These are phyloP conservation scores for Eremothecium coryli DNA, from an alignment of 1,139 yeast species.

Conservation along the genomic window DNA sequence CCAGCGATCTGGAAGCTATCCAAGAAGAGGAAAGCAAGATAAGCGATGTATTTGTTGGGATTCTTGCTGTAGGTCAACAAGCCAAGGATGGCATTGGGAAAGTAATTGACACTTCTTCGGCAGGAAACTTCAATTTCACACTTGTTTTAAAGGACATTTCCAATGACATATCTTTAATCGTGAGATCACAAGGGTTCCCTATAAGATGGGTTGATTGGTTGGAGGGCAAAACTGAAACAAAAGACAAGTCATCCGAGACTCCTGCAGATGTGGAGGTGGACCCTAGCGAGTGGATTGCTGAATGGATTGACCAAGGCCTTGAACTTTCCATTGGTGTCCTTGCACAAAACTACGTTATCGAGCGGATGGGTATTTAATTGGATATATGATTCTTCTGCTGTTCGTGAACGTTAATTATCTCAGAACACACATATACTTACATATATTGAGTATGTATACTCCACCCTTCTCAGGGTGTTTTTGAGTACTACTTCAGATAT, in stretches of 20 bases:
- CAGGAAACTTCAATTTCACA: conserved; percentile 54
- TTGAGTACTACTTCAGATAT: background rate
- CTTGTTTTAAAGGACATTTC: conserved; percentile 67
- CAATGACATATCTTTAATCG: conserved; percentile 62
- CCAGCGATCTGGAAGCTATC: conserved; percentile 12
- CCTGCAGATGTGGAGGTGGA: conserved; percentile 48
- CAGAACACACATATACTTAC: background rate
- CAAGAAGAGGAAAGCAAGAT: conserved; percentile 37
- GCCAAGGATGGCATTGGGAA: conserved; percentile 29
- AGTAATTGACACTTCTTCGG: conserved; percentile 33
- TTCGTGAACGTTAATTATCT: background rate
- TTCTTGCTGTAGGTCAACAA: conserved; percentile 48
- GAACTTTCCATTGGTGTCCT: conserved; percentile 71
- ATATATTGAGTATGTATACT: background rate
- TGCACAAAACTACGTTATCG: conserved; percentile 84
- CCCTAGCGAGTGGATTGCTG: conserved; percentile 92
- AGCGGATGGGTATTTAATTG: conserved; percentile 66
- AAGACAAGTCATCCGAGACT: conserved; percentile 23
- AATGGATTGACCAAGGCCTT: conserved; percentile 81
- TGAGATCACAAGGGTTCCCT: conserved; percentile 87
- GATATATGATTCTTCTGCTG: too few relatives aligned
- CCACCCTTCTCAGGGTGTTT: too few relatives aligned
- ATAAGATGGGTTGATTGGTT: conserved; percentile 83
- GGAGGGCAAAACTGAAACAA: conserved; percentile 36
- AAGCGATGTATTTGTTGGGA: conserved; percentile 61